Conservation (phyloP, 2,329 filamentous ascomycete genomes). For the Ascochyta koolunga region DNA sequence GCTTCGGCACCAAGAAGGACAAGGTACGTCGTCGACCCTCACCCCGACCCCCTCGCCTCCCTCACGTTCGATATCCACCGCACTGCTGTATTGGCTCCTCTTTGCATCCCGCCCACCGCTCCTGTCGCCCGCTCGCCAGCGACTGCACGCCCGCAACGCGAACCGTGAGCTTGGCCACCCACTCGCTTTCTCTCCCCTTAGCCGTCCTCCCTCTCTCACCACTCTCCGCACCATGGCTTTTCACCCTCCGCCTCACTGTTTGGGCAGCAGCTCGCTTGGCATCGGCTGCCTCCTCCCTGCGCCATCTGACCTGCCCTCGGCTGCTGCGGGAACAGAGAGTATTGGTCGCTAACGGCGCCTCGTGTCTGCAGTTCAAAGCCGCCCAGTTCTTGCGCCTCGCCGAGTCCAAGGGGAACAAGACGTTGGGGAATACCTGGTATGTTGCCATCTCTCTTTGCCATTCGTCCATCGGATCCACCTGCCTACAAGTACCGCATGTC, state of each 20-base stretch:
- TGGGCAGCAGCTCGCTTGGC: constrained; percentile 44
- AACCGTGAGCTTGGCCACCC: constrained; percentile 32
- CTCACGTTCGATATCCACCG: constrained; percentile 5
- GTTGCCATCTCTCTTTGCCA: constrained; percentile 24
- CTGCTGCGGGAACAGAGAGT: constrained; percentile 26
- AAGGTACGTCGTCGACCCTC: constrained; percentile 77
- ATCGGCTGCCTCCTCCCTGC: constrained; percentile 2
- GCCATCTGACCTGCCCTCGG: constrained; percentile 22
- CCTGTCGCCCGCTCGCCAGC: constrained; percentile 17
- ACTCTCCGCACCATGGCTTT: constrained; percentile 16
- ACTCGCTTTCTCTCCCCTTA: constrained; percentile 17
- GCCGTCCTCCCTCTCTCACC: constrained; percentile 9
- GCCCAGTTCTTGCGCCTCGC: constrained; percentile 92
- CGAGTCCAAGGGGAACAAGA: constrained; percentile 87
- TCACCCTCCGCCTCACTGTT: constrained; percentile 46
- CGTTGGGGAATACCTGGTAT: constrained; percentile 92
- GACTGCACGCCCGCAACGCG: constrained; percentile 26
- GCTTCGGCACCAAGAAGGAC: constrained; percentile 97
- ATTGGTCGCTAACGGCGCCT: constrained; percentile 45
- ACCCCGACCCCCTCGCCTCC: too few species aligned
- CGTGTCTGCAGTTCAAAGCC: constrained; percentile 69
- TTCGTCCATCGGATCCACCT: constrained; percentile 12
- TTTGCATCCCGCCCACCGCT: constrained; percentile 34
- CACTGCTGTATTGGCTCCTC: constrained; percentile 3
- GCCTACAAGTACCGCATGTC: constrained; percentile 28